A percentile compares a stretch with the other conserved stretches of the same genome.
Conservation (phyloP, 352 stramenopile species). For the Globisporangium cylindrosporum region DNA sequence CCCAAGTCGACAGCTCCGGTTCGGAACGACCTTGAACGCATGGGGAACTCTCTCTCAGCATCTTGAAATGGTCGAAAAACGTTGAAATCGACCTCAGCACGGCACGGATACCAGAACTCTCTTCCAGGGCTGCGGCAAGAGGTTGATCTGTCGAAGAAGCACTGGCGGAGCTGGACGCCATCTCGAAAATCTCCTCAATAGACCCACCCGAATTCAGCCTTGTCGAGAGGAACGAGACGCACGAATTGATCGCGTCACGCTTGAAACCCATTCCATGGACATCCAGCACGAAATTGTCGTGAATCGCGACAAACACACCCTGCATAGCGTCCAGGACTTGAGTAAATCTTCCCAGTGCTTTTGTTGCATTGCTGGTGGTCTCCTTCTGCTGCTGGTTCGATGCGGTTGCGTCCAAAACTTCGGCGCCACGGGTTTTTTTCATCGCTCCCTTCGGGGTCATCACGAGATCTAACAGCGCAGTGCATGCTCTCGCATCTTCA, state of each 20-base stretch:
- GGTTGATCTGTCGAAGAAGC: neutral
- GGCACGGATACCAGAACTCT: conserved; percentile 14
- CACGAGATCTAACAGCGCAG: conserved; percentile 39
- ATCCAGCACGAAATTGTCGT: conserved; percentile 37
- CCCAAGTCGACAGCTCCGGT: conserved; percentile 3
- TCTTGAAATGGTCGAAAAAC: conserved; percentile 24
- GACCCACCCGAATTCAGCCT: neutral
- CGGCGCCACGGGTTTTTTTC: conserved; percentile 35
- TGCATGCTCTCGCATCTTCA: conserved; percentile 21
- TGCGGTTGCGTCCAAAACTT: conserved; percentile 15
- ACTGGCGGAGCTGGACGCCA: neutral
- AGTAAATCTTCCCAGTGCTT: conserved; percentile 18
- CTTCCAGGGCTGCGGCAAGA: conserved; percentile 7
- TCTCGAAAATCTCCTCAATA: conserved; percentile 1
- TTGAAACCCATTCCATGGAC: conserved; percentile 19
- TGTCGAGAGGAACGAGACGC: neutral
- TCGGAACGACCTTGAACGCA: neutral
- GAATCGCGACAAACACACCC: conserved; percentile 22
- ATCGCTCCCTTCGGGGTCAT: conserved; percentile 50
- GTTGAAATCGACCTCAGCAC: conserved; percentile 23
- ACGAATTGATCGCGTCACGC: conserved; percentile 7
- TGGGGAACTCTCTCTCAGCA: conserved; percentile 15
- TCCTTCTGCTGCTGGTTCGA: conserved; percentile 8
- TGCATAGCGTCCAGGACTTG: conserved; percentile 27
- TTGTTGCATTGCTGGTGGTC: neutral